These are phyloP conservation scores for Calonectria crousiana DNA, from an alignment of 2,329 filamentous ascomycete genomes.

Conservation along the genomic window DNA sequence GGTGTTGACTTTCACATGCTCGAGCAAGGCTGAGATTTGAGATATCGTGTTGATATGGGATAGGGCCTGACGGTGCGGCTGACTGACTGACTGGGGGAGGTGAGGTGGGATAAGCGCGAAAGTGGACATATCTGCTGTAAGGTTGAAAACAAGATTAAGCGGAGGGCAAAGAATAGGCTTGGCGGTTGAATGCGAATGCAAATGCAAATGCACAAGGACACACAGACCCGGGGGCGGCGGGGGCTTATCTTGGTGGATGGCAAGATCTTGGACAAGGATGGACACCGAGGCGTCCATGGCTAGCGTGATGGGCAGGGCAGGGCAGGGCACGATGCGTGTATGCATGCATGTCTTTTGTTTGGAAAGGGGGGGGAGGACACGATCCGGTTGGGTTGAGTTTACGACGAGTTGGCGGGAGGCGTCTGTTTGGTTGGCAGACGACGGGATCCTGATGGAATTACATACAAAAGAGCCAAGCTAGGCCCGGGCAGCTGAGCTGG, in stretches of 20 bases:
- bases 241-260: constrained; percentile 17
- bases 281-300: neutral
- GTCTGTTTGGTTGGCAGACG: neutral
- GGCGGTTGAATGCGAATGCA: neutral
- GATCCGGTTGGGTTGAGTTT: neutral
- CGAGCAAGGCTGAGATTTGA: neutral
- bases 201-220: neutral
- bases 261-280: constrained; percentile 12
- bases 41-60: neutral
- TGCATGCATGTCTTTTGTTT: neutral
- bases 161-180: neutral
- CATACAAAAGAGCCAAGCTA: neutral
- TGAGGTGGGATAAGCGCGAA: neutral
- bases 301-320: neutral
- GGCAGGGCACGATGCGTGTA: neutral
- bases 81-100: neutral
- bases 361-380: neutral
- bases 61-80: neutral
- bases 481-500: neutral
- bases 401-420: neutral
- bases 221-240: neutral
- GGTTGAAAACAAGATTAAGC: constrained; percentile 11
- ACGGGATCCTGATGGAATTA: neutral
- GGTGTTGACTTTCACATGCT: neutral
- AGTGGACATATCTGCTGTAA: neutral